Conservation (phyloP, 306 rosid genomes). For the Coriaria nepalensis region DNA sequence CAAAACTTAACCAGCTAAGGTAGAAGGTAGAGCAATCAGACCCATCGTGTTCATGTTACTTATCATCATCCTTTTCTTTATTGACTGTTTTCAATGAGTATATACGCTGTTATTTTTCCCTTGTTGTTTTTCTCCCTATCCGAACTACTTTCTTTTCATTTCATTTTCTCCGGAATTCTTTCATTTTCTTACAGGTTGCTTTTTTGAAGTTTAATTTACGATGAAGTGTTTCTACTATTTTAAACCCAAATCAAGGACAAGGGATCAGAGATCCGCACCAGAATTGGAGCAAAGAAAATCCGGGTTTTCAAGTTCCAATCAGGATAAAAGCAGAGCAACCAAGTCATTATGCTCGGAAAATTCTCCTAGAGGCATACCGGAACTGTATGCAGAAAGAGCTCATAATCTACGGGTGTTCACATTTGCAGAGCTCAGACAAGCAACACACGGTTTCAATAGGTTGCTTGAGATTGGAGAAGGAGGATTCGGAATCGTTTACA, state of each 20-base stretch:
- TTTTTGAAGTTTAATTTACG: constrained; percentile 4
- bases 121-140: too few species aligned
- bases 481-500: constrained; percentile 81
- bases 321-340: constrained; percentile 8
- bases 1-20: too few species aligned
- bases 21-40: too few species aligned
- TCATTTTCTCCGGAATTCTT: constrained; percentile 5
- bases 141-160: neutral
- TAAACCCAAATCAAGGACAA: constrained; percentile 30
- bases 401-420: constrained; percentile 58
- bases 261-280: constrained; percentile 55
- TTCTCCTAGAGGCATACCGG: constrained; percentile 58
- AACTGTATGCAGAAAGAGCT: constrained; percentile 69
- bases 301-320: constrained; percentile 27
- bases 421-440: constrained; percentile 41
- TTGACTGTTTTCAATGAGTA: too few species aligned
- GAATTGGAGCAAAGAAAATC: constrained; percentile 32
- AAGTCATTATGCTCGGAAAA: constrained; percentile 38
- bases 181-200: constrained; percentile 5
- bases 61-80: too few species aligned
- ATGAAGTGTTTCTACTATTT: constrained; percentile 74
- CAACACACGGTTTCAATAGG: constrained; percentile 50
- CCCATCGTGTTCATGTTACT: too few species aligned
- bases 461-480: constrained; percentile 79
- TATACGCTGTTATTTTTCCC: too few species aligned